Base-by-base conservation (phyloP, 352 stramenopile species). In the Phytophthora sp. region DNA sequence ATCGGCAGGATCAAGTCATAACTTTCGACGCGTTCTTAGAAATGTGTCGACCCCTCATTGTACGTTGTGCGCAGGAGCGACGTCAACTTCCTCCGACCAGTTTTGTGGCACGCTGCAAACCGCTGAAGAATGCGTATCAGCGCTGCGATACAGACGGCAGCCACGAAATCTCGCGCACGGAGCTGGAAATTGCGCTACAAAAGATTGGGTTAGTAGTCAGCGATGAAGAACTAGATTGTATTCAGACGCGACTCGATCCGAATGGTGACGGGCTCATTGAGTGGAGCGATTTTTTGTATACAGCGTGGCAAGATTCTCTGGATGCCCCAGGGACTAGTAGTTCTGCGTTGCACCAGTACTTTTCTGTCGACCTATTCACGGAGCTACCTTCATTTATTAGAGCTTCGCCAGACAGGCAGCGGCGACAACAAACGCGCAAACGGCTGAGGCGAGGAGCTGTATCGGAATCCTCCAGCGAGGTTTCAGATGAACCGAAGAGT, bases 161-260 rank as follows among this genome's bases (percentile, higher is more conserved):
- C 38, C 27, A 54, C 2, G 45, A 70, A 5, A 72, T 87, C 24
- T 72, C 71, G 27, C 51, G 52, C 10, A 62, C 48, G 0, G 74
- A 87, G 58, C 60, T 87, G 4, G 74, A 87, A 58, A 87, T 84
- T 46, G 77, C 77, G 20, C 53, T 82, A n/a, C 74, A 87, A 28
- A 87, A 87, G 54, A 63, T 87, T 11, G 66, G 69, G n/a, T n/a
- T 76, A 5, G 45, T 71, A 0, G 31, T 82, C 2, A 51, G 35
- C 4, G 77, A 84, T 30, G 58, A 59, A 17, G 62, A 83, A 2
- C 49, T 83, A 7, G 46, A 74, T 27, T 23, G 10, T 2, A 67
- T 82, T 35, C 60, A 76, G n/a, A 4, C n/a, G 3, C 51, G 72
- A 10, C 58, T 86, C 3, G 77, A 86, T 26, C 54, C 71, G 1